Evolutionary conservation across 371 early-diverging fungal genomes (phyloP).

Genomic region (Mortierella sp.): DNA sequence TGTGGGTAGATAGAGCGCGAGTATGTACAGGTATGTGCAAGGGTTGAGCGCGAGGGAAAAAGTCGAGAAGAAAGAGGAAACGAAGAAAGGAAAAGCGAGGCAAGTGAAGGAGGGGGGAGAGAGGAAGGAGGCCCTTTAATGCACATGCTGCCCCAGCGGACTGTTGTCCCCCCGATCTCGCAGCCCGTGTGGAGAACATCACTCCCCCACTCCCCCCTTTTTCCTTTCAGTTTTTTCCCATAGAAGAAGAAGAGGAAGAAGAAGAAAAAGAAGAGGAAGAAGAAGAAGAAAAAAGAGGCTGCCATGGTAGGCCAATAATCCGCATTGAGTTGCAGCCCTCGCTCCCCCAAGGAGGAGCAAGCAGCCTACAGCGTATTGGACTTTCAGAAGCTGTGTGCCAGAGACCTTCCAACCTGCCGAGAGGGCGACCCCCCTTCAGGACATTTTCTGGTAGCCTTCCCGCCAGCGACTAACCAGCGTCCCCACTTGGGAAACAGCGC

Average conservation of each 20-base stretch:
- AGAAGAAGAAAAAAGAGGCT: conserved; percentile 20
- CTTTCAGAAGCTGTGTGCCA: conserved; percentile 55
- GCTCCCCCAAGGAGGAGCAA: not conserved
- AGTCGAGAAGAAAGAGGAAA: too few species aligned
- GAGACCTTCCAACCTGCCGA: conserved; percentile 50
- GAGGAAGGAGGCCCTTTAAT: too few species aligned
- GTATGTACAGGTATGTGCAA: too few species aligned
- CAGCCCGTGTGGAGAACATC: too few species aligned
- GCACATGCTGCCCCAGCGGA: too few species aligned
- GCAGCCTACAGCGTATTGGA: conserved; percentile 53
- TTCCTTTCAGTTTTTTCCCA: not conserved
- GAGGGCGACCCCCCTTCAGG: too few species aligned
- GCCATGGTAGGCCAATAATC: conserved; percentile 54
- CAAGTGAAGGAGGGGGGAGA: too few species aligned
- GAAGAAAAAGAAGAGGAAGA: not conserved
- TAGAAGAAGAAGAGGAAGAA: not conserved
- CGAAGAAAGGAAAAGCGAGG: too few species aligned
- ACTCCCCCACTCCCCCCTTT: not conserved
- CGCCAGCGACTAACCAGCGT: conserved; percentile 47
- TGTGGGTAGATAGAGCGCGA: too few species aligned
- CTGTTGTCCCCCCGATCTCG: too few species aligned
- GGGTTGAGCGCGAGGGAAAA: too few species aligned
- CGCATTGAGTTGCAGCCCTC: conserved; percentile 54
- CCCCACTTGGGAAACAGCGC: conserved; percentile 47
- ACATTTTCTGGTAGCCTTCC: conserved; percentile 53